Conservation (phyloP, 2,329 filamentous ascomycete species). For the Aphanoascus verrucosus region DNA sequence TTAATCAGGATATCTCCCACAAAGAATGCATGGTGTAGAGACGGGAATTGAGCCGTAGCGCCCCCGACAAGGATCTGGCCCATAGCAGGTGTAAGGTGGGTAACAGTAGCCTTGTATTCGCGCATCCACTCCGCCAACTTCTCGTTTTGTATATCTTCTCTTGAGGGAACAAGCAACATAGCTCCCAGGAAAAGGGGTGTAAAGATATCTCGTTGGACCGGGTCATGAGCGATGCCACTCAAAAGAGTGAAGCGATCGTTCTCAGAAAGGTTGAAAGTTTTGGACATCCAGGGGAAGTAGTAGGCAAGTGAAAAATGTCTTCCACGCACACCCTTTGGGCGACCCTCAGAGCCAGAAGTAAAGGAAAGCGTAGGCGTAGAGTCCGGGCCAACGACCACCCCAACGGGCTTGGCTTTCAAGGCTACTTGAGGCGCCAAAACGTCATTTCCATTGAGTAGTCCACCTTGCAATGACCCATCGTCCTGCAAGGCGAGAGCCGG, state of each 20-base stretch:
- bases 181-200: slow-evolving; percentile 81
- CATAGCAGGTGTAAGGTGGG: slow-evolving; percentile 92
- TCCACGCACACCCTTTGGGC: slow-evolving; percentile 77
- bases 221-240: slow-evolving; percentile 63
- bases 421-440: slow-evolving; percentile 48
- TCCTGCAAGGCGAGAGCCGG: slow-evolving; percentile 62
- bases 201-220: slow-evolving; percentile 59
- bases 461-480: slow-evolving; percentile 62
- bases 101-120: slow-evolving; percentile 61
- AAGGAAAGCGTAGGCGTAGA: slow-evolving; percentile 65
- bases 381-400: slow-evolving; percentile 75
- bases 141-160: slow-evolving; percentile 79
- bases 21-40: slow-evolving; percentile 71
- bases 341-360: slow-evolving; percentile 62
- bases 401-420: slow-evolving; percentile 49
- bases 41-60: slow-evolving; percentile 63
- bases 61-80: slow-evolving; percentile 87
- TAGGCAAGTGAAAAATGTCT: slow-evolving; percentile 75
- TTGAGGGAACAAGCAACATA: slow-evolving; percentile 63
- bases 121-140: slow-evolving; percentile 80
- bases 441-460: slow-evolving; percentile 54
- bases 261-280: slow-evolving; percentile 63
- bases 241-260: slow-evolving; percentile 72
- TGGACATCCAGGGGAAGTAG: slow-evolving; percentile 90
- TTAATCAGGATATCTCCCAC: slow-evolving; percentile 86